Evolutionary conservation across 2,329 filamentous ascomycete species (phyloP), one percentile per base, ranked within the genome.

Genomic region (Gyromitra esculenta): DNA sequence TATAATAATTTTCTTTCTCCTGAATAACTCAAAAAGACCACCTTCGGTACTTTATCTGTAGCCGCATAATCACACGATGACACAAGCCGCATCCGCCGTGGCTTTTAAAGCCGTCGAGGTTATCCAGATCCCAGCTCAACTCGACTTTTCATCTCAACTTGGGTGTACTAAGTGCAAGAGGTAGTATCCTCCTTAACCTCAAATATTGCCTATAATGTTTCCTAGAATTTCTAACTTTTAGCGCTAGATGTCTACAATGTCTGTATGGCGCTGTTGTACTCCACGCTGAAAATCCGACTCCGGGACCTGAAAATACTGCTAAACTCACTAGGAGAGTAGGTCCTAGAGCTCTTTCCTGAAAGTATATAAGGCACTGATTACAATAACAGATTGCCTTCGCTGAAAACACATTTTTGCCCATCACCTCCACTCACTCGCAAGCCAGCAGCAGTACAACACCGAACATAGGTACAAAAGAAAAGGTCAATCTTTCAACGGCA

Each of bases 361-460:
- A 15, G 11, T 31, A 31, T 9, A 54, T 25, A 13, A 25, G 3
- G 9, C 11, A 18, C 41, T 37, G 21, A 13, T 3, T 9, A 15
- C 52, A 37, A 25, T 21, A 18, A 48, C 1, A 37, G 18, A 41
- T 31, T 5, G 39, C 39, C 41, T 5, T n/a, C 21, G 3, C 8
- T 25, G 45, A 52, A 39, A n/a, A 21, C n/a, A 25, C 45, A 6
- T 5, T 21, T 4, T 31, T 43, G 21, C 18, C 45, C 31, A 37
- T 52, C 45, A 57, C 39, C 6, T 18, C 15, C 37, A n/a, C 50
- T 59, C 50, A 68, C 39, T 48, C 37, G 35, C 37, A 68, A 7
- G 8, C 5, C 11, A 31, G 21, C 8, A 8, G 15, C 15, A 21
- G 1, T 13, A 35, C 50, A 5, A 18, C 31, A 5, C 37, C 7